These are phyloP conservation scores for Dalbergia oliveri DNA, from an alignment of 306 rosid genomes.

Conservation along the genomic window DNA sequence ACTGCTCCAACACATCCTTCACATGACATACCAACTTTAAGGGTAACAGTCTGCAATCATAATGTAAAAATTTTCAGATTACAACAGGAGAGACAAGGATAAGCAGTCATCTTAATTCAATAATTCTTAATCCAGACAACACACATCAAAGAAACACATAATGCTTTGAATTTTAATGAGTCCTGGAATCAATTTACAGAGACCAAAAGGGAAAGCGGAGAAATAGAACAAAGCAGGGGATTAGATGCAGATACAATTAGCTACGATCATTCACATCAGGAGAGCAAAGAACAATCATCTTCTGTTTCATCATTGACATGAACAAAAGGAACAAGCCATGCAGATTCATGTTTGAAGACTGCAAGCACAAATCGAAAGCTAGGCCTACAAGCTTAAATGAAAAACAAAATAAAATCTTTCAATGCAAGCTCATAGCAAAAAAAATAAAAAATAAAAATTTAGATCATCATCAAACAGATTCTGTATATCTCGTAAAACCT, in stretches of 20 bases:
- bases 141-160: conserved; percentile 19
- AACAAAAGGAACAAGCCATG: conserved; percentile 14
- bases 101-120: conserved; percentile 1
- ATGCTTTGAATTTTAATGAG: not conserved
- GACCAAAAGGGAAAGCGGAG: not conserved
- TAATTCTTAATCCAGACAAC: not conserved
- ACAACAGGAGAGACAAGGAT: not conserved
- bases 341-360: not conserved
- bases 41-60: conserved; percentile 77
- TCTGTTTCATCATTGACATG: not conserved
- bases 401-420: not conserved
- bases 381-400: too few species aligned
- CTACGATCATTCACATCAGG: not conserved
- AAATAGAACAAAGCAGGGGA: too few species aligned
- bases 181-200: not conserved
- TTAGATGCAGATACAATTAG: not conserved
- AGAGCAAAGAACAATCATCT: conserved; percentile 30
- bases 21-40: conserved; percentile 97
- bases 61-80: conserved; percentile 2
- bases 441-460: not conserved
- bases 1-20: conserved; percentile 97
- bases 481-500: not conserved
- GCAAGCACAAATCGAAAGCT: not conserved
- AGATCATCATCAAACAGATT: conserved; percentile 5
- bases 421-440: not conserved